A percentile compares a stretch with the other conserved stretches of the same genome.
Conservation (phyloP, 495 filamentous ascomycete genomes). For the Durotheca rogersii region DNA sequence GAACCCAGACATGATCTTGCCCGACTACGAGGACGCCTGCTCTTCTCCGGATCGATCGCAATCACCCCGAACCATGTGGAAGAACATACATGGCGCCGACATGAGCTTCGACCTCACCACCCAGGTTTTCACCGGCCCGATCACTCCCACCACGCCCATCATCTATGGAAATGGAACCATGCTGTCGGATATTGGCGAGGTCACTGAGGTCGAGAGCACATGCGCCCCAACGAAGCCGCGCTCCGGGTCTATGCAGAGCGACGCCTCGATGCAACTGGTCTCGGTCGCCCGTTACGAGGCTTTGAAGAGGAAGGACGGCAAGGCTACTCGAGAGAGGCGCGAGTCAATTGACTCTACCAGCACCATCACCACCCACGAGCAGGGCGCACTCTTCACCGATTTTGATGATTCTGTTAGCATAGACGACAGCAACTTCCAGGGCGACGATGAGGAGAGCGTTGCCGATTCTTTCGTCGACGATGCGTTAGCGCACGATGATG, state of each 20-base stretch:
- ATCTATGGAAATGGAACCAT: conserved; percentile 63
- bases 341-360: conserved; percentile 51
- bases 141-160: conserved; percentile 57
- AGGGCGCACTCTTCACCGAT: conserved; percentile 49
- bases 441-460: conserved; percentile 60
- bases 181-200: conserved; percentile 75
- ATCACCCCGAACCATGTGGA: conserved; percentile 48
- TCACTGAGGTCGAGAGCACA: conserved; percentile 60
- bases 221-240: conserved; percentile 27
- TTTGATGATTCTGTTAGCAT: conserved; percentile 59
- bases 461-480: conserved; percentile 52
- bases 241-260: conserved; percentile 27
- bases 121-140: conserved; percentile 50
- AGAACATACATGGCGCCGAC: conserved; percentile 38
- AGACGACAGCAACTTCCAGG: conserved; percentile 58
- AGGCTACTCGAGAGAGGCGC: conserved; percentile 41
- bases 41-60: conserved; percentile 46
- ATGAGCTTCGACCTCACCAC: conserved; percentile 39
- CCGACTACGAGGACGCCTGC: conserved; percentile 60
- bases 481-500: conserved; percentile 24
- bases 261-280: conserved; percentile 20
- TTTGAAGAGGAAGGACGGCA: conserved; percentile 43
- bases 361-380: conserved; percentile 51
- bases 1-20: conserved; percentile 94
- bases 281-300: conserved; percentile 32